A percentile compares a stretch with the other conserved stretches of the same genome.
Evolutionary conservation across 345 rosid species (phyloP).

Genomic region (Populus davidiana): DNA sequence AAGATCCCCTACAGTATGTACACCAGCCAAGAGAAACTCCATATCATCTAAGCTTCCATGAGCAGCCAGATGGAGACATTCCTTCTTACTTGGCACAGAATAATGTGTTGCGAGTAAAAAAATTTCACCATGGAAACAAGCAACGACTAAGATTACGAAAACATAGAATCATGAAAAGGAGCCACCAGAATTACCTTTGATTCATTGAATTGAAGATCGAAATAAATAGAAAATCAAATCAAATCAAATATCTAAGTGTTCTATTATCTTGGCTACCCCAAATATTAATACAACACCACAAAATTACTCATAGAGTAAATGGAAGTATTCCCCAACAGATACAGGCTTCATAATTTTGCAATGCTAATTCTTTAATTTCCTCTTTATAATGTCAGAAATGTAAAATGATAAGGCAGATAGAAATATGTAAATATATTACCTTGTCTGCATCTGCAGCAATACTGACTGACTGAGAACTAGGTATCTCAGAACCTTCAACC

Average conservation of each 20-base stretch:
- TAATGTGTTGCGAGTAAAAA: neutral
- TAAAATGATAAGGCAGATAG: neutral
- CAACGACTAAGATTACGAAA: neutral
- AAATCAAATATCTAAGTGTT: neutral
- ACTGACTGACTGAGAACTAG: constrained; percentile 40
- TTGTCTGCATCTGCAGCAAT: constrained; percentile 45
- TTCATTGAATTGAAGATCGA: neutral
- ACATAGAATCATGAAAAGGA: neutral
- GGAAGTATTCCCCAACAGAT: neutral
- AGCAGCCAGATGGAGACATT: neutral
- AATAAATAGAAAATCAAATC: neutral
- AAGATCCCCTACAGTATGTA: no score
- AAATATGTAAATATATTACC: constrained; percentile 22
- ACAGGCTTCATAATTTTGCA: neutral
- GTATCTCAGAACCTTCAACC: constrained; percentile 36
- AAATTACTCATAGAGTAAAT: neutral
- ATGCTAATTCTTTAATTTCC: neutral
- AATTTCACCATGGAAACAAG: neutral
- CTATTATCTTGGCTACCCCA: neutral
- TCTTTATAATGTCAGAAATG: neutral
- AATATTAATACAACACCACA: neutral
- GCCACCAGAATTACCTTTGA: neutral
- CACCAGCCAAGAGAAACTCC: neutral
- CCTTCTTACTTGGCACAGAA: neutral
- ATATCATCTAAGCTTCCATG: neutral